Evolutionary conservation across 192 early-diverging fungal genomes (phyloP).

Genomic region (Backusella tuberculispora): DNA sequence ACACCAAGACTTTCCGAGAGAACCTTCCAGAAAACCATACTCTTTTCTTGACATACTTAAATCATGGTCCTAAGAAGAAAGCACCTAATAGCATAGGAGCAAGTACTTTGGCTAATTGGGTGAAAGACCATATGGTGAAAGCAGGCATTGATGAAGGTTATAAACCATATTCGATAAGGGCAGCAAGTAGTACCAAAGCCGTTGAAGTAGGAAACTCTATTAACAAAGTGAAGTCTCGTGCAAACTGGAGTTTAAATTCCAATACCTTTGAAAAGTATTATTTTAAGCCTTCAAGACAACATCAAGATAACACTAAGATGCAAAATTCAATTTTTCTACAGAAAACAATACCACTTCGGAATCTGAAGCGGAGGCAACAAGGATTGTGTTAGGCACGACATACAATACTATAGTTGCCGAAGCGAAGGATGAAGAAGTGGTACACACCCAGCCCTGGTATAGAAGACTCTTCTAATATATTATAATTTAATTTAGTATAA

Average conservation of each 20-base stretch:
- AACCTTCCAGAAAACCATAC: conserved; percentile 2
- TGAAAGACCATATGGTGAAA: not conserved
- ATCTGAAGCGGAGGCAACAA: too few species aligned
- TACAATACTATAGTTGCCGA: too few species aligned
- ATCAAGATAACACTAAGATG: too few species aligned
- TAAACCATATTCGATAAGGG: not conserved
- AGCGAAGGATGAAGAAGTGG: too few species aligned
- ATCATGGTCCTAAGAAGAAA: not conserved
- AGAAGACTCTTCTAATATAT: too few species aligned
- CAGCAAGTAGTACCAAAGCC: not conserved
- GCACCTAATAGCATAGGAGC: not conserved
- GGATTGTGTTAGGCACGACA: too few species aligned
- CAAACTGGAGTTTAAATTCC: too few species aligned
- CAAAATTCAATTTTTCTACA: too few species aligned
- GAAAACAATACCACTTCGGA: too few species aligned
- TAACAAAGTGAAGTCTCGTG: not conserved
- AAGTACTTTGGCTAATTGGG: not conserved
- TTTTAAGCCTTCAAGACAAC: too few species aligned
- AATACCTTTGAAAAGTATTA: conserved; percentile 14
- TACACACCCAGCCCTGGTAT: too few species aligned
- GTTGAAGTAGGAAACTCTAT: not conserved
- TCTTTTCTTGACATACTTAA: conserved; percentile 1
- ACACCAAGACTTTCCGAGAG: not conserved
- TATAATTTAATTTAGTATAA: too few species aligned
- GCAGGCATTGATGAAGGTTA: not conserved